A percentile compares a stretch with the other conserved stretches of the same genome.
phyloP scores from a whole-genome alignment of 441 rosid genomes.

The Corymbia citriodora region DNA sequence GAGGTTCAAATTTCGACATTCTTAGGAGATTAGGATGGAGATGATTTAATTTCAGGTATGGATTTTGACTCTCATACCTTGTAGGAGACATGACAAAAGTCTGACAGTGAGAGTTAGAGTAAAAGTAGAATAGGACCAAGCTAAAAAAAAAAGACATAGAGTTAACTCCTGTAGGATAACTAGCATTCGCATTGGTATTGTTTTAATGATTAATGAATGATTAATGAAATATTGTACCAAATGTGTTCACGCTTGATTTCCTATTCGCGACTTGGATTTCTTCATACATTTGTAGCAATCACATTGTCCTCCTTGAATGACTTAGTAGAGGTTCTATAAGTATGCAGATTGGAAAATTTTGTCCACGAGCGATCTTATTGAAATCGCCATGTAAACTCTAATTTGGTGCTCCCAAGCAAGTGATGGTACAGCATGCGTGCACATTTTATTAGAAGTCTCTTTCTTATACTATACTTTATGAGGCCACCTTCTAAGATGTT shows the following conservation, averaged over 20 bases:
- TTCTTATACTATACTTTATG: background rate
- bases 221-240: background rate
- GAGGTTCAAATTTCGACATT: too few relatives aligned
- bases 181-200: background rate
- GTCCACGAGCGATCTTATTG: background rate
- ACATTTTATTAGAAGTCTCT: background rate
- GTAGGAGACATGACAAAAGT: too few relatives aligned
- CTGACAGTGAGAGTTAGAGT: too few relatives aligned
- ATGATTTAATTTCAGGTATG: too few relatives aligned
- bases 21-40: too few relatives aligned
- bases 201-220: background rate
- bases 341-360: background rate
- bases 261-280: background rate
- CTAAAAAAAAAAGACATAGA: background rate
- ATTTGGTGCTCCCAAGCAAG: background rate
- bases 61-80: too few relatives aligned
- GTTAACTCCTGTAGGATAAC: background rate
- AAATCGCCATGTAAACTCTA: background rate
- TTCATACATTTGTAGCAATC: background rate
- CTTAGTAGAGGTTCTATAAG: background rate
- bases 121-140: too few relatives aligned
- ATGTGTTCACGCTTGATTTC: background rate
- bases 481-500: background rate
- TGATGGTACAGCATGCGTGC: background rate
- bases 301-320: background rate